Percentiles rank a stretch among this genome's conserved stretches.
These are phyloP conservation scores for Mycena pura DNA, from an alignment of 768 basidiomycete species.

Conservation along the genomic window DNA sequence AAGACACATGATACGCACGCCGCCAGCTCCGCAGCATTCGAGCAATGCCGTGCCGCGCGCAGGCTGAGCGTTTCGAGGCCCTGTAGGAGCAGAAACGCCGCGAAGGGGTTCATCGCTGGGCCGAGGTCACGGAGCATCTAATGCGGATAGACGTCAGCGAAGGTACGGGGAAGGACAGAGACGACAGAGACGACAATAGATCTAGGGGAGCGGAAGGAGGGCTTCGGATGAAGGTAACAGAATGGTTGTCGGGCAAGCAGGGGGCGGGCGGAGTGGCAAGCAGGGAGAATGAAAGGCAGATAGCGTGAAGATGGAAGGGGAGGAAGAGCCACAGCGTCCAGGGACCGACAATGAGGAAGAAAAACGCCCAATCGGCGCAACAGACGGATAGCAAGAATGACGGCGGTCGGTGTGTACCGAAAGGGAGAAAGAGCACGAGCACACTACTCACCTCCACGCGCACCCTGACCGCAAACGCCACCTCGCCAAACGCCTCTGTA, in stretches of 20 bases:
- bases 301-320: no score
- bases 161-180: conserved; percentile 52
- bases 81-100: conserved; percentile 59
- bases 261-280: no score
- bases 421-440: not conserved
- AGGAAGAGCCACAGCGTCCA: no score
- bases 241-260: no score
- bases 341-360: no score
- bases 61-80: conserved; percentile 65
- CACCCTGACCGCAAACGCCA: conserved; percentile 54
- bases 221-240: conserved; percentile 49
- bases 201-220: not conserved
- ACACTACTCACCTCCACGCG: conserved; percentile 40
- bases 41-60: conserved; percentile 56
- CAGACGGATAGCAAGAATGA: not conserved
- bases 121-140: conserved; percentile 61
- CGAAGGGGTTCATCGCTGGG: conserved; percentile 58
- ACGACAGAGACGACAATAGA: not conserved
- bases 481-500: conserved; percentile 50
- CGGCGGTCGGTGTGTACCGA: not conserved
- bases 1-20: conserved; percentile 26
- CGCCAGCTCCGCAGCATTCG: conserved; percentile 59
- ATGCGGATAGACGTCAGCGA: conserved; percentile 54
- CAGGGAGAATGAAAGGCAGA: no score
- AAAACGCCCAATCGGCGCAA: no score